Evolutionary conservation across 495 filamentous ascomycete genomes (phyloP).

Genomic region (Aspergillus funiculosus): DNA sequence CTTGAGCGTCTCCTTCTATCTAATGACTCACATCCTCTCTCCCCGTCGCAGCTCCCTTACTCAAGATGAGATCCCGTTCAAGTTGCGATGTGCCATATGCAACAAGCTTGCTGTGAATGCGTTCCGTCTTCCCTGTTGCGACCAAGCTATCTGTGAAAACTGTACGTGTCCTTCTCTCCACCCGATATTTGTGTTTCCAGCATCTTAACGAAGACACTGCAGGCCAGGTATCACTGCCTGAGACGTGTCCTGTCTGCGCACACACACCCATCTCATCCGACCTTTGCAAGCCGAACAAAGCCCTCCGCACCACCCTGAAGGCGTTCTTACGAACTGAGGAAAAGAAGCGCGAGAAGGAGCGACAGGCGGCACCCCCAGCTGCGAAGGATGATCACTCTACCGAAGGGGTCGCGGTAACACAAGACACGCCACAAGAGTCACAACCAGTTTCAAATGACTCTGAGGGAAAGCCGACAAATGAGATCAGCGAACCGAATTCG

Average conservation of each 20-base stretch:
- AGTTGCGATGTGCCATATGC: constrained; percentile 90
- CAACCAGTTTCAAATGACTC: constrained; percentile 1
- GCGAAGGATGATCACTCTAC: constrained; percentile 18
- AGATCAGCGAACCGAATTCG: background rate
- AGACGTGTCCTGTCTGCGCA: constrained; percentile 86
- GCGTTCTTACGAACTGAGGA: constrained; percentile 82
- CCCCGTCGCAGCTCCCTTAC: constrained; percentile 59
- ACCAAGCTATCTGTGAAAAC: constrained; percentile 85
- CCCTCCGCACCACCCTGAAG: constrained; percentile 78
- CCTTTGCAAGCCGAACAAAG: constrained; percentile 84
- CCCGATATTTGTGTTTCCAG: background rate
- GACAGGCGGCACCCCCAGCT: constrained; percentile 31
- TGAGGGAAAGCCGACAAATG: constrained; percentile 7
- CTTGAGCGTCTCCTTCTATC: background rate
- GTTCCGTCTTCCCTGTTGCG: constrained; percentile 88
- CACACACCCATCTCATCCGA: constrained; percentile 79
- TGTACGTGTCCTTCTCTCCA: constrained; percentile 52
- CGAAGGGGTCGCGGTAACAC: constrained; percentile 19
- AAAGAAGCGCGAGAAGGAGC: constrained; percentile 69
- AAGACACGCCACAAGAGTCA: constrained; percentile 20
- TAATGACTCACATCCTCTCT: constrained; percentile 3
- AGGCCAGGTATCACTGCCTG: constrained; percentile 73
- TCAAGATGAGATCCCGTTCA: constrained; percentile 84
- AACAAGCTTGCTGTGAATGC: constrained; percentile 87
- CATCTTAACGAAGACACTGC: constrained; percentile 24